Base-by-base conservation (phyloP, 106 monocot genomes). In the Phalaenopsis aphrodite region DNA sequence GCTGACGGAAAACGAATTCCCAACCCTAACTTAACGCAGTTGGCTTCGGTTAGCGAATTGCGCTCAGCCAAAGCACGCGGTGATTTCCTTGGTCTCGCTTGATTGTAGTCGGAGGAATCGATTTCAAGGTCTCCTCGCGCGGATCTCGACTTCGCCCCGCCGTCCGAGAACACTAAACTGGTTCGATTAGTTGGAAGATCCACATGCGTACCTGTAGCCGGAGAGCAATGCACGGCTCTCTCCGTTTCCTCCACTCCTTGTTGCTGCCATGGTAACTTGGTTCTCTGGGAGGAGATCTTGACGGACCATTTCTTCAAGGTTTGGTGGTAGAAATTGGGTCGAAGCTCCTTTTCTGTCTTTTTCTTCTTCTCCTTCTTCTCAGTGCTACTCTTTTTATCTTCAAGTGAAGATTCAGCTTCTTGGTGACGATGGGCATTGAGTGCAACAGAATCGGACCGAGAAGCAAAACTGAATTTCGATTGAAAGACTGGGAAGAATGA, bases 181-280 rank as follows among this genome's bases (percentile, higher is more conserved):
- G 56, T 47, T 19, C 15, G 58, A 12, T 46, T 75, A 42, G 12
- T 14, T 42, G 42, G 67, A 75, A 58, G 64, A 23, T 23, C 12
- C 57, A 48, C 5, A 24, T 41, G 37, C 41, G 46, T 75, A 83
- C 76, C 84, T n/a, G 57, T 36, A n/a, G 48, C 56, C 2, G 4
- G 2, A 43, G 17, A 39, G 46, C 16, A 43, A 15, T 65, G 38
- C 4, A 6, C 5, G 24, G 0, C 76, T 7, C 38, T 41, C 38
- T 65, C 67, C 57, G 55, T 46, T 42, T 52, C 76, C 12, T 21
- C 79, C 2, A 24, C 9, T 14, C 41, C 41, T 55, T 85, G 12
- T 77, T 85, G 71, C 72, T 94, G 84, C 94, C 91, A 94, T 46
- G 94, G 94, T 42, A 89, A 84, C 56, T 49, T 80, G 42, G 89